Base-by-base conservation (phyloP, 73 alveolate genomes). In the Uronychia setigera region DNA sequence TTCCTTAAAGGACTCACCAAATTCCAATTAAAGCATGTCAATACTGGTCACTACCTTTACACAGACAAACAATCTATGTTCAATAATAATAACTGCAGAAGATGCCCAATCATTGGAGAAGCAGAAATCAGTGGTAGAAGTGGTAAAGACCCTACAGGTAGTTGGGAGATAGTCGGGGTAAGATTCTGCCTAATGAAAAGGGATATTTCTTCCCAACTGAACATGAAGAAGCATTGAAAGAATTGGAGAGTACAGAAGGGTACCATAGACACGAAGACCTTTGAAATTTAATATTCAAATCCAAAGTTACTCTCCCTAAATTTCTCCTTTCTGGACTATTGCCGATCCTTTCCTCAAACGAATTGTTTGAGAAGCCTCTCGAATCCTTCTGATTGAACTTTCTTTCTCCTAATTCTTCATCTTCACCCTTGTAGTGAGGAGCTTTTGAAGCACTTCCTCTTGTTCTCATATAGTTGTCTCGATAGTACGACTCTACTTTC, bases 41-140 rank as follows among this genome's bases (percentile, higher is more conserved):
- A 76, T 60, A 86, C 96, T 5, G 85, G 89, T 28, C 79, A 81
- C 31, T 93, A 90, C 84, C 87, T 93, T 11, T 86, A 86, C 74
- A 76, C 94, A 13, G 94, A 86, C 60, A 78, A 84, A 57, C 76
- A 82, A 28, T 80, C 91, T n/a, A 90, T 78, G 32, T 93, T 58
- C 76, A 90, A 57, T 77, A 58, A 90, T 27, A 31, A 82, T 34
- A 93, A 93, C 84, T 93, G 97, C 86, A 83, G 95, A 67, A 33
- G 86, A n/a, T 93, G 97, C 86, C 97, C 97, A 1, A 90, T 93
- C 19, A 82, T 86, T 25, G 95, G 94, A 13, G 82, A 93, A 34
- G 81, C 85, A 26, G 97, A 93, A 76, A 82, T 93, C 27, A 81
- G 93, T 57, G 92, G 80, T 19, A 78, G 67, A 19, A 19, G 19